Evolutionary conservation across 768 basidiomycete genomes (phyloP).

Genomic region (Boletus insuetus): DNA sequence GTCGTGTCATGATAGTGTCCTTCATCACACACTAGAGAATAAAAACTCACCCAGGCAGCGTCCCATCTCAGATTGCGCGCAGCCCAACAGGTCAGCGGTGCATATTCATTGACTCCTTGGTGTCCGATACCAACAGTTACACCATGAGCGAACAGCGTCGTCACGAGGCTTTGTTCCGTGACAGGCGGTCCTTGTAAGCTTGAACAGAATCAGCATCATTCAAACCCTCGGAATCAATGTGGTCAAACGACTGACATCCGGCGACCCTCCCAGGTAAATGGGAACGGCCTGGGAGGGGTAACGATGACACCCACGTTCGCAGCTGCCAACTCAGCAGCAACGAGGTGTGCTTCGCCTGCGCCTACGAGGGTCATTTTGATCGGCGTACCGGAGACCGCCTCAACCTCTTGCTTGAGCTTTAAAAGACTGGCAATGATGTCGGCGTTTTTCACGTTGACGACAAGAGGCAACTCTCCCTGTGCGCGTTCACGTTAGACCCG

Average conservation of each 20-base stretch:
- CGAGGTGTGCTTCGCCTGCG: conserved; percentile 51
- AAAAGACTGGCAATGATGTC: conserved; percentile 76
- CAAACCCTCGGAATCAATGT: not conserved
- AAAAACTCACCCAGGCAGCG: conserved; percentile 86
- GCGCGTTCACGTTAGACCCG: conserved; percentile 6
- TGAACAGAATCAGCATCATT: not conserved
- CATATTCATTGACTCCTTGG: conserved; percentile 46
- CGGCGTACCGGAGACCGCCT: conserved; percentile 29
- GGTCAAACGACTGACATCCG: conserved; percentile 47
- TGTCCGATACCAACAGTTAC: conserved; percentile 63
- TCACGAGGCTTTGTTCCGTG: conserved; percentile 65
- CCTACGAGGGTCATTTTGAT: conserved; percentile 54
- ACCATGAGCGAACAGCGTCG: conserved; percentile 50
- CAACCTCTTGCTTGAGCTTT: conserved; percentile 53
- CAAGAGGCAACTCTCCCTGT: conserved; percentile 60
- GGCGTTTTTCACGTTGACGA: conserved; percentile 64
- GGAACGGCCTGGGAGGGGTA: conserved; percentile 60
- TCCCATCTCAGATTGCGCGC: conserved; percentile 90
- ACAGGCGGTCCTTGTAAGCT: conserved; percentile 72
- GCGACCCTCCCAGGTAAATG: conserved; percentile 60
- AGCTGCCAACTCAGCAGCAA: conserved; percentile 45
- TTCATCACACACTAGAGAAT: not conserved
- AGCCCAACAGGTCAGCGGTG: conserved; percentile 72
- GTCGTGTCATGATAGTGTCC: not conserved
- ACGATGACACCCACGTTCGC: conserved; percentile 73